phyloP scores from a whole-genome alignment of 306 rosid species.

The Rubus parviflorus region DNA sequence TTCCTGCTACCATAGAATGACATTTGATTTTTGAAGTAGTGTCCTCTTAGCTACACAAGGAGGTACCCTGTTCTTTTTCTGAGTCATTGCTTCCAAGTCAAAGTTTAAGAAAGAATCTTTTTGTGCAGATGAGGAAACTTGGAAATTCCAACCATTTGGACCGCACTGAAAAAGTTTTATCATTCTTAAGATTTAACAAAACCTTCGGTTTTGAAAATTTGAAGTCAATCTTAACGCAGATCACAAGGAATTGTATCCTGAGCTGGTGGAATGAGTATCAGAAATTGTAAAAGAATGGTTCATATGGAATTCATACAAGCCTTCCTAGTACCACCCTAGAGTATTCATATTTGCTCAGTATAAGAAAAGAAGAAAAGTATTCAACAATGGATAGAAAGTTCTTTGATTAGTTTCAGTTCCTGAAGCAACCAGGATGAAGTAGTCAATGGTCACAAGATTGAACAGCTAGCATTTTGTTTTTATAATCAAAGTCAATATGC shows the following conservation, averaged over 20 bases:
- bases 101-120: constrained; percentile 26
- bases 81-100: constrained; percentile 37
- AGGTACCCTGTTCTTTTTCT: constrained; percentile 18
- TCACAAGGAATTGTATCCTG: constrained; percentile 11
- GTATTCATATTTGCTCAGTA: not conserved
- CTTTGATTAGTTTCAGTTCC: not conserved
- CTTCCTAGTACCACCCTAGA: not conserved
- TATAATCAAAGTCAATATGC: constrained; percentile 1
- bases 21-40: constrained; percentile 26
- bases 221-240: constrained; percentile 4
- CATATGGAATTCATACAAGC: not conserved
- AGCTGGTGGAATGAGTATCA: constrained; percentile 11
- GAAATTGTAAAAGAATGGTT: not conserved
- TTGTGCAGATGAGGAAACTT: constrained; percentile 28
- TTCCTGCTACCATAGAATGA: constrained; percentile 8
- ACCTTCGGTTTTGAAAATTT: not conserved
- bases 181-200: not conserved
- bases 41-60: constrained; percentile 35
- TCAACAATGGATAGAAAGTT: constrained; percentile 4
- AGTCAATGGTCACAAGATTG: constrained; percentile 12
- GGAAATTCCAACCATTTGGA: constrained; percentile 20
- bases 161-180: not conserved
- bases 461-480: constrained; percentile 9
- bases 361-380: not conserved
- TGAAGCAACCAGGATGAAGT: constrained; percentile 4